These are phyloP conservation scores for Ettlia oleoabundans DNA, from an alignment of 139 green algal genomes.

Conservation along the genomic window DNA sequence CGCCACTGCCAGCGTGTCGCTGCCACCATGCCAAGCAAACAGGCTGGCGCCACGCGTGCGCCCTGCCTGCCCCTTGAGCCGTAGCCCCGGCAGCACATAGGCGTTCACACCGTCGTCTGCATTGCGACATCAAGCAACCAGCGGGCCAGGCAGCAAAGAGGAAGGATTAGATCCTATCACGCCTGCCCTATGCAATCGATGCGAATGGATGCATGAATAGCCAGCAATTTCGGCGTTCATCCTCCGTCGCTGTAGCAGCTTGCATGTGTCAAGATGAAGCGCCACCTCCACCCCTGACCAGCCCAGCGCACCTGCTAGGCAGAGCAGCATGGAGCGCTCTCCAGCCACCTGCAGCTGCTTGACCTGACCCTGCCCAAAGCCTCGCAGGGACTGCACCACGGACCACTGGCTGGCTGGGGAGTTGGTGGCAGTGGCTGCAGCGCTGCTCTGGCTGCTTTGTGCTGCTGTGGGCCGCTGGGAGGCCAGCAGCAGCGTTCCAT, in stretches of 20 bases:
- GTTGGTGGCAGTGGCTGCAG: background rate
- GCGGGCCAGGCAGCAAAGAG: no score
- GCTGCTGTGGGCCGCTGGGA: background rate
- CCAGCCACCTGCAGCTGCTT: conserved; percentile 36
- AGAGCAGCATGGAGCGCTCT: conserved; percentile 29
- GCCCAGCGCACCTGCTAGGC: conserved; percentile 27
- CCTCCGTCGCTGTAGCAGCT: no score
- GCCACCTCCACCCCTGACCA: background rate
- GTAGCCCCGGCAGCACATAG: conserved; percentile 42
- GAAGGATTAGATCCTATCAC: no score
- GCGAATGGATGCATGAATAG: no score
- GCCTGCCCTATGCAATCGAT: no score
- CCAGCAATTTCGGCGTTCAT: no score
- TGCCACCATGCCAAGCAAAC: conserved; percentile 58
- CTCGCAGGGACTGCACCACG: conserved; percentile 9
- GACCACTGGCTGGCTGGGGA: conserved; percentile 6
- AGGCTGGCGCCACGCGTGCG: conserved; percentile 35
- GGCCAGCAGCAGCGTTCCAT: conserved; percentile 28
- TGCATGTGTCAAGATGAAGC: background rate
- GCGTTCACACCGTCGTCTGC: conserved; percentile 42
- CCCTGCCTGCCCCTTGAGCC: conserved; percentile 38
- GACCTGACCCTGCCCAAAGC: conserved; percentile 17
- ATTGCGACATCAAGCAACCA: no score
- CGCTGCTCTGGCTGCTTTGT: background rate
- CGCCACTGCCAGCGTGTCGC: conserved; percentile 46